Conservation (phyloP, 2,329 filamentous ascomycete genomes). For the Fusarium longipes region DNA sequence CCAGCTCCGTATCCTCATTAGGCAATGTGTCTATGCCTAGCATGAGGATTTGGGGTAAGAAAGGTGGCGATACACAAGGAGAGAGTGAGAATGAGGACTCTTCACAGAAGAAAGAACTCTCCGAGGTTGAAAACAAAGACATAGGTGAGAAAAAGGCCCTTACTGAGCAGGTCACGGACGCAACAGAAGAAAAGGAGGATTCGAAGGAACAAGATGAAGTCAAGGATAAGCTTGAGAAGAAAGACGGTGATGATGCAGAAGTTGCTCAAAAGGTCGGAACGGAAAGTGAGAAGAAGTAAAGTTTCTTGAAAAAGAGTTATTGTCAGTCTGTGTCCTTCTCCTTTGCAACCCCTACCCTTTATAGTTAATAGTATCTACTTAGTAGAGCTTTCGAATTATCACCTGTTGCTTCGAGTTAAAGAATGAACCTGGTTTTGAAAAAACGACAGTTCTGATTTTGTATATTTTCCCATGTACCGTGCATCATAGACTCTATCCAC, state of each 20-base stretch:
- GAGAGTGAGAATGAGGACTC: background rate
- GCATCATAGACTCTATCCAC: no score
- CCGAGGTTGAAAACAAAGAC: background rate
- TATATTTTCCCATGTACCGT: no score
- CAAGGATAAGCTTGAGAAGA: background rate
- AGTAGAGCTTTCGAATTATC: background rate
- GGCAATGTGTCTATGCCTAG: constrained; percentile 49
- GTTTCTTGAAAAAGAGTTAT: background rate
- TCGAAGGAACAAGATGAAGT: fast-evolving
- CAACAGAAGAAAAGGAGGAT: background rate
- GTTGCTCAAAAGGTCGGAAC: background rate
- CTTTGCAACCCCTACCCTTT: background rate
- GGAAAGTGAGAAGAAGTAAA: background rate
- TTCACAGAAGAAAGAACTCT: background rate
- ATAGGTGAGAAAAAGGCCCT: background rate
- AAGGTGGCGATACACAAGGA: constrained; percentile 7
- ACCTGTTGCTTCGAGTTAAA: background rate
- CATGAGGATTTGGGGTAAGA: constrained; percentile 49
- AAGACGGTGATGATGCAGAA: background rate
- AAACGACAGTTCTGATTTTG: no score
- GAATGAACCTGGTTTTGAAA: background rate
- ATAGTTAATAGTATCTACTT: background rate
- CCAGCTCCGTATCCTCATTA: constrained; percentile 46
- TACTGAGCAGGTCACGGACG: background rate
- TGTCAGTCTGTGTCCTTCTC: no score